Base-by-base conservation (phyloP, 345 rosid species). In the Euphorbia tirucalli region DNA sequence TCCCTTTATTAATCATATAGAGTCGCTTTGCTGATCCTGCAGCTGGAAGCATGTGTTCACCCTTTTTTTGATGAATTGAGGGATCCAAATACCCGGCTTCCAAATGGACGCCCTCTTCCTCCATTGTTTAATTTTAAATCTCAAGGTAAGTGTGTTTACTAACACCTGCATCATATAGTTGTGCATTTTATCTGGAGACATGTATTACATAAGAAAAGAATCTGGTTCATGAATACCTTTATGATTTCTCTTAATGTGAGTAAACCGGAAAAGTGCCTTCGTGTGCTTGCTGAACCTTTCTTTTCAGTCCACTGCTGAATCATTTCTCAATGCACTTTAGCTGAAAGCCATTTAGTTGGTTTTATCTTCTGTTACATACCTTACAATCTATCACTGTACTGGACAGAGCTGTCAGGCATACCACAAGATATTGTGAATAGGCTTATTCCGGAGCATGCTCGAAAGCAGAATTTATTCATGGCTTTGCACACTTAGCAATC, bases 41-140 rank as follows among this genome's bases (percentile, higher is more conserved):
- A 92, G 97, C 78, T 92, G 89, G 96, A 90, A 84, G 97, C 97
- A 65, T 92, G 96, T 39, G 74, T 90, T 66, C 97, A 92, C 76
- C 93, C 97, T 25, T 85, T 92, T 83, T 92, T 92, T 60, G 96
- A 92, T 83, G 97, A 90, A 72, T 75, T 92, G 71, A 90, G 97
- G 86, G 96, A 92, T 78, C 93, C 93, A 35, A 86, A 76, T 62
- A 86, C 93, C 65, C 93, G 97, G 63, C 93, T 92, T 39, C 97
- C 97, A 68, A 92, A 85, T 66, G 96, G 96, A 58, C 94, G 98
- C 52, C 98, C 98, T 65, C 94, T 93, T 73, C 98, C 98, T 52
- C 98, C 98, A 24, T 85, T 93, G 68, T 89, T 93, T 69, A 90
- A 93, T 75, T 90, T 90, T 72, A 93, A 88, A 78, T 81, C 93